Evolutionary conservation across 2,329 filamentous ascomycete species (phyloP).

Genomic region (Cladosporium sp.): DNA sequence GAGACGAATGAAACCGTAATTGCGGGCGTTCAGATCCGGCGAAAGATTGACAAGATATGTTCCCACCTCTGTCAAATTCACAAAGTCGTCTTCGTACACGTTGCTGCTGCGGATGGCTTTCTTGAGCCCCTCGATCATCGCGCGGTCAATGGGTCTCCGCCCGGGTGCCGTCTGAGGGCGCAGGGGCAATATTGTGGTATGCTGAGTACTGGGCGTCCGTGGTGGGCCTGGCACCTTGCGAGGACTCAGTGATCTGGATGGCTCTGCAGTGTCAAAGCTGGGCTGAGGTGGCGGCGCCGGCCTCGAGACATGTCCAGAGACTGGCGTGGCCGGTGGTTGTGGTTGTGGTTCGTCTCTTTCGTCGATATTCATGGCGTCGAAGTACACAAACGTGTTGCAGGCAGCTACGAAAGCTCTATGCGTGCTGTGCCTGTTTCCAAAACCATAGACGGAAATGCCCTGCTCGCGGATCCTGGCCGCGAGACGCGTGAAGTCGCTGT

Average conservation of each 20-base stretch:
- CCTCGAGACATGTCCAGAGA: too few relatives aligned
- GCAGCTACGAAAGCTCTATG: conserved; percentile 32
- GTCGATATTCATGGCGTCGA: conserved; percentile 29
- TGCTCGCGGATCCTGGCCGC: conserved; percentile 39
- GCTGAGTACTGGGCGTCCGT: neutral
- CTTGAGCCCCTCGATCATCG: conserved; percentile 23
- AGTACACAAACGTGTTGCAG: conserved; percentile 35
- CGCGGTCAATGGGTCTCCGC: conserved; percentile 24
- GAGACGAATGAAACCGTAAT: conserved; percentile 28
- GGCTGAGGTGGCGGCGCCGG: neutral
- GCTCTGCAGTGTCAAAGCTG: neutral
- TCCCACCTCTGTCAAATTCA: conserved; percentile 32
- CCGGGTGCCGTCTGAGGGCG: conserved; percentile 3
- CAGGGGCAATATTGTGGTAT: neutral
- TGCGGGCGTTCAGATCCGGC: conserved; percentile 32
- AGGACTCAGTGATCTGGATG: neutral
- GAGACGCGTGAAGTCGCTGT: conserved; percentile 40
- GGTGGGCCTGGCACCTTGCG: neutral
- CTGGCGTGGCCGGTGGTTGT: neutral
- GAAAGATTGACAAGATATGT: conserved; percentile 26
- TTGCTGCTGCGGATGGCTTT: conserved; percentile 23
- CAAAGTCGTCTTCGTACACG: conserved; percentile 28
- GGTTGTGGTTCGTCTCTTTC: conserved; percentile 12
- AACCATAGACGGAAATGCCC: conserved; percentile 38
- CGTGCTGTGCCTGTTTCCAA: conserved; percentile 35